Evolutionary conservation across 2,329 filamentous ascomycete genomes (phyloP).

Genomic region (Sclerotinia subarctica): DNA sequence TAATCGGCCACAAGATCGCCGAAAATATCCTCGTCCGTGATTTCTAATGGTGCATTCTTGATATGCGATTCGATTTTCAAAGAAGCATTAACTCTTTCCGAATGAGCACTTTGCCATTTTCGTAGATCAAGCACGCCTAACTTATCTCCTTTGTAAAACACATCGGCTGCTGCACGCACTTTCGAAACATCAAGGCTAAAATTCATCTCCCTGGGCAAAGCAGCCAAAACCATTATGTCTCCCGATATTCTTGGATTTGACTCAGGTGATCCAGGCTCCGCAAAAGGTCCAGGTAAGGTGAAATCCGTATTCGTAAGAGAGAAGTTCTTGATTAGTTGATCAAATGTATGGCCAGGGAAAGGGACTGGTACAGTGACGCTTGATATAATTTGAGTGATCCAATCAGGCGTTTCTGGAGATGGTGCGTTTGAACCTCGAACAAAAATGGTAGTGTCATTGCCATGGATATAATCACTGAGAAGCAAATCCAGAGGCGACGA

Average conservation of each 20-base stretch:
- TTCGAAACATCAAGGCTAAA: slow-evolving; percentile 75
- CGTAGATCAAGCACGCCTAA: slow-evolving; percentile 76
- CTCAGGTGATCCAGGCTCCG: slow-evolving; percentile 69
- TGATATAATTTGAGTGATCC: slow-evolving; percentile 77
- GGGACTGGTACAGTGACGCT: slow-evolving; percentile 81
- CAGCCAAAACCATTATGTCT: slow-evolving; percentile 74
- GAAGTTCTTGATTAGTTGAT: slow-evolving; percentile 83
- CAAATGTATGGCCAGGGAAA: slow-evolving; percentile 77
- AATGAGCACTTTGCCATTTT: slow-evolving; percentile 82
- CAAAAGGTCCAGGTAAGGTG: slow-evolving; percentile 74
- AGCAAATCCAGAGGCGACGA: slow-evolving; percentile 83
- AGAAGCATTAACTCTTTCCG: slow-evolving; percentile 62
- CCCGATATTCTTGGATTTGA: slow-evolving; percentile 78
- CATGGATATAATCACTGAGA: slow-evolving; percentile 76
- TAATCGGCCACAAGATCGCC: slow-evolving; percentile 76
- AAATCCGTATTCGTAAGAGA: slow-evolving; percentile 84
- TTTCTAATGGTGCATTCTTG: slow-evolving; percentile 73
- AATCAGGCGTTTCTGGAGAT: slow-evolving; percentile 67
- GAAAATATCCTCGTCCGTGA: slow-evolving; percentile 78
- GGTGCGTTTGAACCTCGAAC: slow-evolving; percentile 73
- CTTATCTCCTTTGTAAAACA: slow-evolving; percentile 73
- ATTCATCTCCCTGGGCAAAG: slow-evolving; percentile 80
- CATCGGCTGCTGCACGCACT: slow-evolving; percentile 73
- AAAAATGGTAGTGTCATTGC: slow-evolving; percentile 74
- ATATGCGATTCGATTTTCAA: slow-evolving; percentile 75